Evolutionary conservation across 306 rosid genomes (phyloP).

Genomic region (Phaseolus lunatus): DNA sequence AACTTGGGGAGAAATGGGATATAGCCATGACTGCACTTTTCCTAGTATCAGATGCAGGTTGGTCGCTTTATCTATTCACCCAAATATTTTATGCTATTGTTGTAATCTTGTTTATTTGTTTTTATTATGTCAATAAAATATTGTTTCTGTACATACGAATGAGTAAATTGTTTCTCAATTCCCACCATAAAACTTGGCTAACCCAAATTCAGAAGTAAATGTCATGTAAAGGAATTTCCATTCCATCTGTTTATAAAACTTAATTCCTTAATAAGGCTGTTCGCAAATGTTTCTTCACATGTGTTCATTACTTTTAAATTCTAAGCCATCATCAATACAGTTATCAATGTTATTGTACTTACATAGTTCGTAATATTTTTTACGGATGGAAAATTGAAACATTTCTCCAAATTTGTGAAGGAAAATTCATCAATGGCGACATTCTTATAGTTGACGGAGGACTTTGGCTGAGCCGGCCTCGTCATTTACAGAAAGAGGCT

Average conservation of each 20-base stretch:
- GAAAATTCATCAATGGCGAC: slow-evolving; percentile 82
- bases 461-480: slow-evolving; percentile 90
- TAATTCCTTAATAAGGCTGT: background rate
- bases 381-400: slow-evolving; percentile 10
- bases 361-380: background rate
- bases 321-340: slow-evolving; percentile 8
- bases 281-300: slow-evolving; percentile 6
- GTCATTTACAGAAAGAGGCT: slow-evolving; percentile 76
- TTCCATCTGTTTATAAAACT: slow-evolving; percentile 14
- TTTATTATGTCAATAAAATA: background rate
- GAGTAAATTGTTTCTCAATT: slow-evolving; percentile 9
- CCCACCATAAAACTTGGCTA: background rate
- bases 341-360: background rate
- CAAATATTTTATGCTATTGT: slow-evolving; percentile 9
- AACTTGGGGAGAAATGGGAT: slow-evolving; percentile 94
- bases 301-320: slow-evolving; percentile 18
- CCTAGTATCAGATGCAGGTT: slow-evolving; percentile 93
- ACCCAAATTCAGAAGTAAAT: background rate
- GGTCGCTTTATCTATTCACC: slow-evolving; percentile 30
- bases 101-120: slow-evolving; percentile 8
- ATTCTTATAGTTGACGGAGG: slow-evolving; percentile 81
- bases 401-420: slow-evolving; percentile 56
- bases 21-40: slow-evolving; percentile 93
- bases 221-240: background rate
- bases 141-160: background rate